These are phyloP conservation scores for Penicillium odoratum DNA, from an alignment of 495 filamentous ascomycete species.

Conservation along the genomic window DNA sequence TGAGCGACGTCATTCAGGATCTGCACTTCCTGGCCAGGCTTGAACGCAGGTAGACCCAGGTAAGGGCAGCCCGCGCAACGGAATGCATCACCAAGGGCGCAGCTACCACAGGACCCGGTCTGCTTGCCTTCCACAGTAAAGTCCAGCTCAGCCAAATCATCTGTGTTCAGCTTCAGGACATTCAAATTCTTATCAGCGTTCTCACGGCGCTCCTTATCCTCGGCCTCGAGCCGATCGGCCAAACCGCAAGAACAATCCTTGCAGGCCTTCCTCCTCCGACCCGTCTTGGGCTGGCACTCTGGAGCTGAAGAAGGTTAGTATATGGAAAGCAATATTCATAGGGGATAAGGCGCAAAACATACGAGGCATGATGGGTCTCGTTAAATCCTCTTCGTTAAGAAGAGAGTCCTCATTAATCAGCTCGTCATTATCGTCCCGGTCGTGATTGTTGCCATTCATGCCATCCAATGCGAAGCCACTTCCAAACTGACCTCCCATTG, in stretches of 20 bases:
- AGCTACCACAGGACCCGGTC: conserved; percentile 86
- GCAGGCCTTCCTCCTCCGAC: conserved; percentile 89
- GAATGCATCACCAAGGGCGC: conserved; percentile 77
- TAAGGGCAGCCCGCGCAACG: conserved; percentile 78
- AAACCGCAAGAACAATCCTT: conserved; percentile 98
- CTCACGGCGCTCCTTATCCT: conserved; percentile 69
- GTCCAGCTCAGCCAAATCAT: conserved; percentile 82
- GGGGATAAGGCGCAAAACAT: conserved; percentile 35
- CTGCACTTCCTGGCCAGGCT: conserved; percentile 90
- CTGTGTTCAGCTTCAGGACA: conserved; percentile 66
- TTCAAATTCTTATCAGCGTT: conserved; percentile 61
- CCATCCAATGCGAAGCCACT: conserved; percentile 50
- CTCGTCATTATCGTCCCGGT: conserved; percentile 66
- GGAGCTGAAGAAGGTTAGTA: conserved; percentile 53
- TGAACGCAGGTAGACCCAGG: conserved; percentile 91
- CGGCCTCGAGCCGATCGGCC: conserved; percentile 71
- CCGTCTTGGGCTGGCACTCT: conserved; percentile 82
- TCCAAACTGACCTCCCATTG: conserved; percentile 31
- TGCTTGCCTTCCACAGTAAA: conserved; percentile 94
- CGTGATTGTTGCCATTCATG: conserved; percentile 34
- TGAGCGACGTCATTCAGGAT: conserved; percentile 85
- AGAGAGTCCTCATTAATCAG: conserved; percentile 89
- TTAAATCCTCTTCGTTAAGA: conserved; percentile 78
- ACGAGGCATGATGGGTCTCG: conserved; percentile 72
- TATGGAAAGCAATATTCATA: neutral